These are phyloP conservation scores for Annona cherimola DNA, from an alignment of 164 flowering plant species.

Conservation along the genomic window DNA sequence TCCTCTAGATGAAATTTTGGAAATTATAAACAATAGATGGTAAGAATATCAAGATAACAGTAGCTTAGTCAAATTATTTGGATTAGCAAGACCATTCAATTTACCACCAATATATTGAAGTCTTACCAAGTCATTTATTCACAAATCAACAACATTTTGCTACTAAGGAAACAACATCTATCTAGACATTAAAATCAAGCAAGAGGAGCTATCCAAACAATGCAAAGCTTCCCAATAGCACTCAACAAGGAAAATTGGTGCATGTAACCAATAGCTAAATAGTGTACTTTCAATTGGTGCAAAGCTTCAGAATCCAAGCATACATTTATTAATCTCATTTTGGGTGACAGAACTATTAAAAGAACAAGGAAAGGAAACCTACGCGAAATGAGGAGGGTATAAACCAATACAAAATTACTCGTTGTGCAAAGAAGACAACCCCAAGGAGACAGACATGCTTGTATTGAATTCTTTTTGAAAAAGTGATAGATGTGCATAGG, in stretches of 20 bases:
- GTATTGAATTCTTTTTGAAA: conserved; percentile 81
- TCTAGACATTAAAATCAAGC: not conserved
- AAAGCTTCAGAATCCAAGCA: not conserved
- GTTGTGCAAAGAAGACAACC: conserved; percentile 96
- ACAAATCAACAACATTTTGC: not conserved
- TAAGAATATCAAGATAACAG: no score
- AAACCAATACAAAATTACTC: conserved; percentile 36
- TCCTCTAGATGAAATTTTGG: no score
- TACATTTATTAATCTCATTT: not conserved
- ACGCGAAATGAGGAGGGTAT: not conserved
- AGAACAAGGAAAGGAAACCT: not conserved
- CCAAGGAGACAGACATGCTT: conserved; percentile 88
- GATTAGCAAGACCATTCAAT: not conserved
- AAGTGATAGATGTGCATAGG: conserved; percentile 84
- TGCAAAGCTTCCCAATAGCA: not conserved
- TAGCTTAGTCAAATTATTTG: no score
- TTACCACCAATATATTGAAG: not conserved
- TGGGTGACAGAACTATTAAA: not conserved
- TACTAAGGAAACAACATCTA: not conserved
- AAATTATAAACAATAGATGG: no score
- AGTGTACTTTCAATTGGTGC: no score
- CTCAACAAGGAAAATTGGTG: not conserved
- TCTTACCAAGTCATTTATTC: not conserved
- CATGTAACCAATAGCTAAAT: not conserved
- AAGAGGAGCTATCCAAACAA: not conserved